Conservation (phyloP, 2,329 filamentous ascomycete genomes). For the Dothideomycetes sp. region DNA sequence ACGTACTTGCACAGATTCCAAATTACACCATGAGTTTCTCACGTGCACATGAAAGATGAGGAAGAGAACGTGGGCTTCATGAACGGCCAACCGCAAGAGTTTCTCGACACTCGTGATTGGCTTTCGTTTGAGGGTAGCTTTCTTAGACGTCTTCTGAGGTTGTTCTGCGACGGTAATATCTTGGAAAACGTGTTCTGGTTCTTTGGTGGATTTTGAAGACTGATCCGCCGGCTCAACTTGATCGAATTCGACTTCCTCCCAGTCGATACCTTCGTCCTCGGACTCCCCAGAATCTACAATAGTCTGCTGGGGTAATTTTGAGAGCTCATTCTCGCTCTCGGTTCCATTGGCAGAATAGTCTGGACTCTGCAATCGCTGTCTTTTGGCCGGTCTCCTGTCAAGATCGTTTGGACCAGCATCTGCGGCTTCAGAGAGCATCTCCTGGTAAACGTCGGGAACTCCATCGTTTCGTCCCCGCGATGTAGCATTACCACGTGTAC, state of each 20-base stretch:
- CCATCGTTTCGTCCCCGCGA: slow-evolving; percentile 1
- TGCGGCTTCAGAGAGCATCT: slow-evolving; percentile 10
- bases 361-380: slow-evolving; percentile 2
- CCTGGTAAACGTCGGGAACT: slow-evolving; percentile 8
- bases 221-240: slow-evolving; percentile 15
- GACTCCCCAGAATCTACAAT: slow-evolving; percentile 35
- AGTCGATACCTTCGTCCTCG: slow-evolving; percentile 47
- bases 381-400: slow-evolving; percentile 8
- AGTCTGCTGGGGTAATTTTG: slow-evolving; percentile 7
- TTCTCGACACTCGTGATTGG: slow-evolving; percentile 47
- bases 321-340: slow-evolving; percentile 1
- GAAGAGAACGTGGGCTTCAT: slow-evolving; percentile 78
- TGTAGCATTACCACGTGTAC: slow-evolving; percentile 2
- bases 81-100: slow-evolving; percentile 58
- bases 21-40: slow-evolving; percentile 82
- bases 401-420: background rate
- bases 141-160: slow-evolving; percentile 21
- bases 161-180: slow-evolving; percentile 32
- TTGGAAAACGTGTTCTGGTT: slow-evolving; percentile 20
- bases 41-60: slow-evolving; percentile 65
- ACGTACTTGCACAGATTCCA: slow-evolving; percentile 10
- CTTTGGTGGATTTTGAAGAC: slow-evolving; percentile 13
- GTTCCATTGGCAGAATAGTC: background rate
- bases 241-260: slow-evolving; percentile 49
- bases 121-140: slow-evolving; percentile 32